Evolutionary conservation across 257 asterid species (phyloP).

Genomic region (Solanum acaule): DNA sequence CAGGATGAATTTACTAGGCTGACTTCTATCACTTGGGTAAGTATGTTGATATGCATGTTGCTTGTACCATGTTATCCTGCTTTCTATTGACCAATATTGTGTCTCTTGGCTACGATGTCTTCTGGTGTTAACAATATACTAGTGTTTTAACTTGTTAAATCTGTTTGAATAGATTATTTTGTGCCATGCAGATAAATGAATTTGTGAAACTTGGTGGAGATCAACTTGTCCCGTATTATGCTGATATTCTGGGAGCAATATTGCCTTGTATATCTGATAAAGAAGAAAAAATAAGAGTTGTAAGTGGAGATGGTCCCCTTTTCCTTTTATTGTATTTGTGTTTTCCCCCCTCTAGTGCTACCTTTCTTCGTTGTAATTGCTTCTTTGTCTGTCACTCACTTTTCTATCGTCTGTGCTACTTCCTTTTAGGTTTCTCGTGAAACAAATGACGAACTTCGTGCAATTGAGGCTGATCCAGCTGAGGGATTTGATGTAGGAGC

Average conservation of each 20-base stretch:
- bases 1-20: conserved; percentile 90
- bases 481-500: conserved; percentile 88
- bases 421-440: conserved; percentile 81
- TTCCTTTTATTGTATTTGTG: not conserved
- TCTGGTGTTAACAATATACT: not conserved
- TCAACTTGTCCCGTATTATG: conserved; percentile 95
- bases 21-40: conserved; percentile 98
- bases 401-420: not conserved
- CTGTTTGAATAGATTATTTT: conserved; percentile 8
- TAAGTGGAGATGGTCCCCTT: conserved; percentile 25
- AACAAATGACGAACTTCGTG: conserved; percentile 93
- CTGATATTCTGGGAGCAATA: conserved; percentile 95
- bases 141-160: not conserved
- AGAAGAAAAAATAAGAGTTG: conserved; percentile 97
- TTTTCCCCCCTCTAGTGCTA: not conserved
- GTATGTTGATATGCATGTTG: conserved; percentile 8
- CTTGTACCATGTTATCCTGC: not conserved
- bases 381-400: not conserved
- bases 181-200: conserved; percentile 64
- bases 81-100: not conserved
- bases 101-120: not conserved
- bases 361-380: not conserved
- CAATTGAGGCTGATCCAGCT: conserved; percentile 72
- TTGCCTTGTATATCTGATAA: conserved; percentile 96
- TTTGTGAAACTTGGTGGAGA: conserved; percentile 99